A percentile compares a stretch with the other conserved stretches of the same genome.
Conservation (phyloP, 495 filamentous ascomycete species). For the Elaphomyces granulatus region DNA sequence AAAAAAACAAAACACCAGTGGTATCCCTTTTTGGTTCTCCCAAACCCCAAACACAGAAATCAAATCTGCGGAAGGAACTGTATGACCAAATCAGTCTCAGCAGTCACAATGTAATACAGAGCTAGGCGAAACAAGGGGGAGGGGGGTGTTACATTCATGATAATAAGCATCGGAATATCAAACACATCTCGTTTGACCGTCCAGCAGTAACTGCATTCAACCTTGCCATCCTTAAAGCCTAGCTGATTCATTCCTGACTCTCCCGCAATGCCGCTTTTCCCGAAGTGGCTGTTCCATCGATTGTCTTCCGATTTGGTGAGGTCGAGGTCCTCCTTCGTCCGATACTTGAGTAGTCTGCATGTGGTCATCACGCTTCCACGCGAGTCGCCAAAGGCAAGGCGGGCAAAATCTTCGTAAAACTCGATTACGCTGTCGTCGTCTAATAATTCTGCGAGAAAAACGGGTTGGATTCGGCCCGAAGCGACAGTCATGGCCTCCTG, state of each 20-base stretch:
- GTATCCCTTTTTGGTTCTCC: background rate
- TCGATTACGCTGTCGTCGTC: constrained; percentile 87
- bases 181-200: constrained; percentile 93
- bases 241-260: constrained; percentile 61
- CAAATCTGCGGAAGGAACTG: constrained; percentile 37
- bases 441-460: constrained; percentile 81
- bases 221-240: constrained; percentile 74
- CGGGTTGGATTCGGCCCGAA: constrained; percentile 44
- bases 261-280: constrained; percentile 48
- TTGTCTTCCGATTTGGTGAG: constrained; percentile 27
- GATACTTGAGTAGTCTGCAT: constrained; percentile 84
- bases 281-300: constrained; percentile 28
- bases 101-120: background rate
- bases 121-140: background rate
- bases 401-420: constrained; percentile 93
- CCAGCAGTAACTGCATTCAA: constrained; percentile 93
- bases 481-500: constrained; percentile 10
- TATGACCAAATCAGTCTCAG: background rate
- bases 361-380: constrained; percentile 66
- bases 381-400: constrained; percentile 79
- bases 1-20: constrained; percentile 7
- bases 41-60: constrained; percentile 6
- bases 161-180: constrained; percentile 96
- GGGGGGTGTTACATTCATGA: constrained; percentile 74
- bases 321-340: constrained; percentile 51